phyloP scores from a whole-genome alignment of 768 basidiomycete species.

The Boletus sp. region DNA sequence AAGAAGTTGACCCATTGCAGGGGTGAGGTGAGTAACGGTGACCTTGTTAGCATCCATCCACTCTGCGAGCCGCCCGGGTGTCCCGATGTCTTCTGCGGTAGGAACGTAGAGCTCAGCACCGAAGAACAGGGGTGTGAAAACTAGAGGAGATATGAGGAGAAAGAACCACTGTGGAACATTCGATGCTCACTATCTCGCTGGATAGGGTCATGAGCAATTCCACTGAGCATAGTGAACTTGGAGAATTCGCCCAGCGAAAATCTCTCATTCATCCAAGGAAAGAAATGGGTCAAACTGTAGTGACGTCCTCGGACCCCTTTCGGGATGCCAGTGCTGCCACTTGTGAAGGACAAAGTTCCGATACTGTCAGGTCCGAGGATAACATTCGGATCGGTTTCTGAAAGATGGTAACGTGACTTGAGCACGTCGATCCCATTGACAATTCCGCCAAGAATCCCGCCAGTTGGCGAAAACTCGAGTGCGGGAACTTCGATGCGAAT shows the following conservation, averaged over 20 bases:
- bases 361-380: constrained; percentile 91
- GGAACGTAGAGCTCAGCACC: constrained; percentile 95
- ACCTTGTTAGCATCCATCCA: constrained; percentile 95
- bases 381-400: constrained; percentile 73
- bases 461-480: constrained; percentile 66
- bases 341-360: constrained; percentile 94
- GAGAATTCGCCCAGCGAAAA: constrained; percentile 73
- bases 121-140: constrained; percentile 98
- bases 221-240: constrained; percentile 97
- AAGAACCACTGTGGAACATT: neutral
- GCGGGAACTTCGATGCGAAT: constrained; percentile 92
- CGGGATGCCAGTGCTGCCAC: constrained; percentile 95
- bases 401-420: constrained; percentile 47
- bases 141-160: constrained; percentile 39
- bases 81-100: constrained; percentile 94
- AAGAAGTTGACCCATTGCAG: constrained; percentile 98
- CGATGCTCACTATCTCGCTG: constrained; percentile 88
- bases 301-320: constrained; percentile 97
- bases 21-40: constrained; percentile 96
- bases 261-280: constrained; percentile 96
- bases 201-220: constrained; percentile 98
- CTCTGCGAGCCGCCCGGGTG: constrained; percentile 91
- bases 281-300: constrained; percentile 96
- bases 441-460: constrained; percentile 64
- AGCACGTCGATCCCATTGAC: constrained; percentile 57